Conservation (phyloP, 2,329 filamentous ascomycete species). For the Ceratocystis papillata region DNA sequence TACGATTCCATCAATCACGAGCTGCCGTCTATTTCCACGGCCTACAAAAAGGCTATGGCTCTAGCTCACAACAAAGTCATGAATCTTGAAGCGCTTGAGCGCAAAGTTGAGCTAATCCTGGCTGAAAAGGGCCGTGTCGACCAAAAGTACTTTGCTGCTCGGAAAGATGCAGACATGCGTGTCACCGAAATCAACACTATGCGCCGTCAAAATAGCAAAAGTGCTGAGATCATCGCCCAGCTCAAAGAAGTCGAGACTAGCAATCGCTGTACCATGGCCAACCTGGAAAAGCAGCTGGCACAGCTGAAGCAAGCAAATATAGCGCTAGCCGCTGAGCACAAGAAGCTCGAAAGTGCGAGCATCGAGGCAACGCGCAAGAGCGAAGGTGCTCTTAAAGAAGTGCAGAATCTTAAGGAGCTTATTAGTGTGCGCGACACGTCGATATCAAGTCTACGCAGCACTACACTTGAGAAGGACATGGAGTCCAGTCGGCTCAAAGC, state of each 20-base stretch:
- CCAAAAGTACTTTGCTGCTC: constrained; percentile 92
- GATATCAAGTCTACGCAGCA: constrained; percentile 42
- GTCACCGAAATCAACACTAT: constrained; percentile 70
- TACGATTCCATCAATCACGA: constrained; percentile 79
- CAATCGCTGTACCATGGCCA: constrained; percentile 63
- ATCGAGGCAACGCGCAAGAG: constrained; percentile 58
- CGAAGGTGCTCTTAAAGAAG: constrained; percentile 64
- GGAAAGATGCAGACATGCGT: constrained; percentile 83
- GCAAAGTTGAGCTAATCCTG: constrained; percentile 59
- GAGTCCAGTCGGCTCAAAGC: constrained; percentile 73
- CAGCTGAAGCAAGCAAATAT: constrained; percentile 71
- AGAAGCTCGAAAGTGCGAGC: constrained; percentile 60
- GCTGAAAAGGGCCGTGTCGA: constrained; percentile 94
- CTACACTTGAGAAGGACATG: constrained; percentile 52
- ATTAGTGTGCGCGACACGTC: constrained; percentile 64
- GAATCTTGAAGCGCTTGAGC: constrained; percentile 65
- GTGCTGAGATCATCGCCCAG: constrained; percentile 83
- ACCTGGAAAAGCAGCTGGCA: constrained; percentile 80
- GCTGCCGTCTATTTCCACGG: constrained; percentile 76
- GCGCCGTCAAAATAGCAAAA: constrained; percentile 74
- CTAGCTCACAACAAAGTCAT: constrained; percentile 78
- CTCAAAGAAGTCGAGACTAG: constrained; percentile 81
- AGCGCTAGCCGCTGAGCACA: constrained; percentile 60
- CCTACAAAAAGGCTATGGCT: constrained; percentile 79
- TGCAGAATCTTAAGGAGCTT: constrained; percentile 62